A percentile compares a stretch with the other conserved stretches of the same genome.
These are phyloP conservation scores for Russula sp. DNA, from an alignment of 768 basidiomycete species.

Conservation along the genomic window DNA sequence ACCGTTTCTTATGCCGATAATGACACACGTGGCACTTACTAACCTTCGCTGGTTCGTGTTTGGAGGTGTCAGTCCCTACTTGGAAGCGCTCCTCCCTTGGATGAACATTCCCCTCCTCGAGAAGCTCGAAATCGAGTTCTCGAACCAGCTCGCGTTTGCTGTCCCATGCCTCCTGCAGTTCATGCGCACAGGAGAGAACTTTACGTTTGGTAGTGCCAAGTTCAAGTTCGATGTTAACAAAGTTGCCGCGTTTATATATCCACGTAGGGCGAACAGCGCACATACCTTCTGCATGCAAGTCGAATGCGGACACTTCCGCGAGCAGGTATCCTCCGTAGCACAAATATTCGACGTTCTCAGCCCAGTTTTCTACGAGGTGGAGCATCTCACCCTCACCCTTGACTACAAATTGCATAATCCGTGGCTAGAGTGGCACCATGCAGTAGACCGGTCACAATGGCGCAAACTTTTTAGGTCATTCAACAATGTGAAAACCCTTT, in stretches of 20 bases:
- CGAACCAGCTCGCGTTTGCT: background rate
- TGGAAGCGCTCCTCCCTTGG: background rate
- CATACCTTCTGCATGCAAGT: background rate
- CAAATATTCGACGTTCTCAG: background rate
- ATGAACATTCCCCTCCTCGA: background rate
- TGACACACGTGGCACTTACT: background rate
- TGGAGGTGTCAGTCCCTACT: background rate
- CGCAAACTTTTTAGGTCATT: background rate
- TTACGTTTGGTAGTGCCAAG: background rate
- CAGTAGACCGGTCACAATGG: background rate
- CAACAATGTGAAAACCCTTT: background rate
- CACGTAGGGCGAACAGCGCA: too few species aligned
- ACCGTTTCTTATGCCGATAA: background rate
- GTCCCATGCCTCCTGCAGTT: background rate
- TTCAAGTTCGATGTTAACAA: background rate
- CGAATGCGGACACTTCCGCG: background rate
- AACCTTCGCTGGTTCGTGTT: background rate
- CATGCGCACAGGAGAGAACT: background rate
- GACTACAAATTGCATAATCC: accelerated
- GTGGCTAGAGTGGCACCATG: background rate
- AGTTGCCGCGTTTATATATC: background rate
- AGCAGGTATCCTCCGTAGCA: background rate
- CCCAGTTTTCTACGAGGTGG: background rate
- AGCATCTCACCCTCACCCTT: background rate
- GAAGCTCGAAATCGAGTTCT: background rate